phyloP scores from a whole-genome alignment of 140 eudicot species.

The Senecio squalidus region DNA sequence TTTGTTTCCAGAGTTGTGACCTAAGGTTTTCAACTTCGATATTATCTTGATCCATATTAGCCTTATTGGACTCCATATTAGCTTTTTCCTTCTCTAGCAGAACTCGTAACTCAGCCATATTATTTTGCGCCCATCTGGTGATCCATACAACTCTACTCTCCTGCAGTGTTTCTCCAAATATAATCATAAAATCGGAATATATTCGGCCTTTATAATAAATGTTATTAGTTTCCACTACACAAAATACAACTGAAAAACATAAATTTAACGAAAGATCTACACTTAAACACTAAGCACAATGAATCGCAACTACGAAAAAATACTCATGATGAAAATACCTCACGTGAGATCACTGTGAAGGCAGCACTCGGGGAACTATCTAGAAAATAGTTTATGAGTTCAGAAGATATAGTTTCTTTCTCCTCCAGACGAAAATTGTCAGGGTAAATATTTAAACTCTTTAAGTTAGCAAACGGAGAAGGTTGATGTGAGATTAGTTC shows the following conservation, averaged over 20 bases:
- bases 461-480: neutral
- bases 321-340: neutral
- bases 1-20: neutral
- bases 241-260: too few relatives aligned
- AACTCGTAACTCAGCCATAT: neutral
- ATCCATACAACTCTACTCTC: neutral
- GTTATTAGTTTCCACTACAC: too few relatives aligned
- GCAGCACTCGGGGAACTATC: neutral
- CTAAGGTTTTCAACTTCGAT: neutral
- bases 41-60: neutral
- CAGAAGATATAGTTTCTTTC: constrained; percentile 1
- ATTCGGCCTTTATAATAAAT: too few relatives aligned
- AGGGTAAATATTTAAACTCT: neutral
- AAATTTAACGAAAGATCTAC: too few relatives aligned
- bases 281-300: too few relatives aligned
- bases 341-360: constrained; percentile 10
- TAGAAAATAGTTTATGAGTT: constrained; percentile 8
- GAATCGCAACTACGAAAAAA: too few relatives aligned
- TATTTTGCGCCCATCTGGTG: neutral
- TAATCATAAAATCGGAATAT: too few relatives aligned
- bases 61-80: neutral
- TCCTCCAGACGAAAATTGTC: neutral
- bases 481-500: neutral
- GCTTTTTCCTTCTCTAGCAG: neutral
- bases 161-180: neutral